Conservation (phyloP, 306 rosid genomes). For the Malus domestica region DNA sequence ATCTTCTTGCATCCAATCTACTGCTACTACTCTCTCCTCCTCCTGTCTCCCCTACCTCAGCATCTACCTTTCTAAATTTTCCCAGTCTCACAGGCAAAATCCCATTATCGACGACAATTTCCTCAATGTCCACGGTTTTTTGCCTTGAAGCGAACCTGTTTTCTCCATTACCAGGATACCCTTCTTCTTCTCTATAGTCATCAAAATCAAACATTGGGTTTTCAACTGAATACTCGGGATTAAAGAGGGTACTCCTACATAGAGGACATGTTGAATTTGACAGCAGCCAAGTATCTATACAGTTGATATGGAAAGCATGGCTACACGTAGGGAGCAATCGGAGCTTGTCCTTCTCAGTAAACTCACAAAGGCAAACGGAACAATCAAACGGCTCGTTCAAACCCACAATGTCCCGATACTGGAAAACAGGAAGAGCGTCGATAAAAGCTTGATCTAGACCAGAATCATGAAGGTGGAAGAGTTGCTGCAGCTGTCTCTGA, state of each 20-base stretch:
- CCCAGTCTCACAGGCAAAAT: constrained; percentile 84
- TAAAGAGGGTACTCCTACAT: constrained; percentile 76
- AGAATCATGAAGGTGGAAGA: constrained; percentile 91
- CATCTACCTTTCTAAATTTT: constrained; percentile 56
- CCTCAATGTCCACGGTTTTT: constrained; percentile 61
- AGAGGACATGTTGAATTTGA: constrained; percentile 95
- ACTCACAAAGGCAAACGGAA: constrained; percentile 90
- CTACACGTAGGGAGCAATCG: constrained; percentile 90
- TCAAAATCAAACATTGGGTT: constrained; percentile 75
- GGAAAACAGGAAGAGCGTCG: constrained; percentile 97
- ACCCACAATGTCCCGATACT: constrained; percentile 83
- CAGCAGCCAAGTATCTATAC: constrained; percentile 95
- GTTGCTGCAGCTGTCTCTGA: constrained; percentile 93
- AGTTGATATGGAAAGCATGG: constrained; percentile 88
- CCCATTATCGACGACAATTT: constrained; percentile 54
- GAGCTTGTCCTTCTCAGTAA: constrained; percentile 76
- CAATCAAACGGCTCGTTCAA: constrained; percentile 87
- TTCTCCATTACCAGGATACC: constrained; percentile 41
- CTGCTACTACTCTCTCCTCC: constrained; percentile 90
- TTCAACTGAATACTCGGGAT: constrained; percentile 54
- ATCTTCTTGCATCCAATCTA: constrained; percentile 91
- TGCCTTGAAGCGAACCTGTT: constrained; percentile 39
- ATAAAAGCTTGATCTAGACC: constrained; percentile 95
- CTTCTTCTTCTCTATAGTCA: constrained; percentile 72
- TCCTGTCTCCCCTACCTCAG: constrained; percentile 40